Evolutionary conservation across 1,284 basidiomycete species (phyloP).

Genomic region (Trichosporon sp.): DNA sequence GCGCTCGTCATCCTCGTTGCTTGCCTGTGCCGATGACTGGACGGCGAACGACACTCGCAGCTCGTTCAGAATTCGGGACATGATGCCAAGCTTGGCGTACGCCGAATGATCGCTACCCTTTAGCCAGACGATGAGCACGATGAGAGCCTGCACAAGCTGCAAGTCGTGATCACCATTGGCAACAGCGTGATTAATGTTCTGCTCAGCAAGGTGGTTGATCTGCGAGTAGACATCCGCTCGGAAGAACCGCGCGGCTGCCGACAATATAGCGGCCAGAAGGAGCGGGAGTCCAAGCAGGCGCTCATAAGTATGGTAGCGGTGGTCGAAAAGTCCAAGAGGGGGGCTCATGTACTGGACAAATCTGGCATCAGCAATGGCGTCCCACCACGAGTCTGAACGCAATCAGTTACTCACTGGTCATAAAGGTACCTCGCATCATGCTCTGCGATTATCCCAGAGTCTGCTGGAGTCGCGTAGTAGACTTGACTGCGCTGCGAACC

Average conservation of each 20-base stretch:
- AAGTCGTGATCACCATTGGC: conserved; percentile 12
- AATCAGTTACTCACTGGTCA: conserved; percentile 7
- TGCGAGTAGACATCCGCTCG: conserved; percentile 14
- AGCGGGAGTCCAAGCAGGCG: not conserved
- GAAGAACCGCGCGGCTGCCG: conserved; percentile 20
- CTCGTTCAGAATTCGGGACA: conserved; percentile 23
- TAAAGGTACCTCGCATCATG: conserved; percentile 9
- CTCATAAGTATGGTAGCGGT: conserved; percentile 14
- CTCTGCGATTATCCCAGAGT: conserved; percentile 5
- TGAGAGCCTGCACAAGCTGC: conserved; percentile 16
- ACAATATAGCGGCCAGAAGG: conserved; percentile 27
- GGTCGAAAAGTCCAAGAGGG: conserved; percentile 7
- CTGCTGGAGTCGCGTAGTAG: conserved; percentile 2
- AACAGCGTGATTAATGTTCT: conserved; percentile 16
- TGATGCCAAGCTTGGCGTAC: conserved; percentile 26
- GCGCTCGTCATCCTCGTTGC: conserved; percentile 11
- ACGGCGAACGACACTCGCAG: conserved; percentile 9
- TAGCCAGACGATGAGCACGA: conserved; percentile 18
- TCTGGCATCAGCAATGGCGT: not conserved
- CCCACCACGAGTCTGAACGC: not conserved
- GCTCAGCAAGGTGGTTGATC: conserved; percentile 13
- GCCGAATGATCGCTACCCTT: conserved; percentile 15
- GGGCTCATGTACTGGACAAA: not conserved
- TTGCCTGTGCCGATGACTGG: not conserved
- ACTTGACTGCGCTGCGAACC: not conserved